Conservation (phyloP, 2,329 filamentous ascomycete genomes). For the Furcasterigmium sp. region DNA sequence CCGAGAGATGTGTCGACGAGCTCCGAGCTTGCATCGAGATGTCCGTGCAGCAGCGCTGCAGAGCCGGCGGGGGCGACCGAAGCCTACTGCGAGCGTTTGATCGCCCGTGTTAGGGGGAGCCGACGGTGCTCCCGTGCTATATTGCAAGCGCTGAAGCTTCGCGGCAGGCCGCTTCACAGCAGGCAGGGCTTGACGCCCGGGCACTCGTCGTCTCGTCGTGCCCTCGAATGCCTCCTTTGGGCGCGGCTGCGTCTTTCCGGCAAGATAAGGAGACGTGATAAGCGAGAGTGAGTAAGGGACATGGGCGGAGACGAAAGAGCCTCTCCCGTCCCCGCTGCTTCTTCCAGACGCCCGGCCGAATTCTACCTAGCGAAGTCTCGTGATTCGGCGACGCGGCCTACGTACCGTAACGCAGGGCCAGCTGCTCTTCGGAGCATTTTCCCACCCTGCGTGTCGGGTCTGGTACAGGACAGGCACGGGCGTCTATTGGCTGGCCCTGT, state of each 20-base stretch:
- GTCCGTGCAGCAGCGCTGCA: background rate
- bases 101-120: no score
- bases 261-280: background rate
- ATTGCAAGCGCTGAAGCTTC: no score
- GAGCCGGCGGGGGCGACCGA: no score
- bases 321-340: background rate
- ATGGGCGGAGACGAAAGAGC: background rate
- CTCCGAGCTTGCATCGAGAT: background rate
- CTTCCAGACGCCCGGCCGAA: no score
- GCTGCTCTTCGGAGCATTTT: background rate
- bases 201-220: no score
- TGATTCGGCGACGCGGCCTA: background rate
- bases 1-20: background rate
- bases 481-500: background rate
- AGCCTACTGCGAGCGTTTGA: no score
- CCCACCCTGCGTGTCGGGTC: background rate
- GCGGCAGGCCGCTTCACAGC: no score
- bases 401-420: background rate
- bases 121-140: no score
- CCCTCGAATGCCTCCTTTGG: background rate
- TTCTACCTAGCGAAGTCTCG: background rate
- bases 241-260: background rate
- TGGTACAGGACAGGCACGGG: background rate
- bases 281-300: no score
- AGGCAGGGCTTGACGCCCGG: no score